Base-by-base conservation (phyloP, 768 basidiomycete species). In the Boletus huronensis region DNA sequence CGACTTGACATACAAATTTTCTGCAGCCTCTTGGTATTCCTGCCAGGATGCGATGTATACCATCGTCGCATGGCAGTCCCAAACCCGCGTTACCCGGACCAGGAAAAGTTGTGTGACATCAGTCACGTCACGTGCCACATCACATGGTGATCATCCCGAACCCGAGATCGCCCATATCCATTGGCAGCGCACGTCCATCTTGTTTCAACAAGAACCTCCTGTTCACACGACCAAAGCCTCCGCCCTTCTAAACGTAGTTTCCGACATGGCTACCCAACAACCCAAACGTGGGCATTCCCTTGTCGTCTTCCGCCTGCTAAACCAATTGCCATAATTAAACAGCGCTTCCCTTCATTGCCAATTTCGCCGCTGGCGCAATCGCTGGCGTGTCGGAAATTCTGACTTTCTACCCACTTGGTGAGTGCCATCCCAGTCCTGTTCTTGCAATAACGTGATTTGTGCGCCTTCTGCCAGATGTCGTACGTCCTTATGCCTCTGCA, bases 311-410 rank as follows among this genome's bases (percentile, higher is more conserved):
- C 39, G 23, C 43, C 13, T 55, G 26, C 28, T 50, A 13, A 59
- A 34, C 23, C 52, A 53, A 49, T 59, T 41, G 10, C 41, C 11
- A 57, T 42, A 52, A 50, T 53, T 46, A 14, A 54, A 48, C 38
- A 93, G 91, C 90, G 28, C 78, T 93, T 44, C 91, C 91, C 1
- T 93, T 93, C 74, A 66, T 81, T 52, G 90, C 93, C 58, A 97
- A 91, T 65, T 98, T 99, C 67, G 81, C 87, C 1, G 94, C 96
- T 0, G 97, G 97, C 43, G 97, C 96, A 5, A 94, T 98, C 63
- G 97, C 97, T 58, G 96, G 96, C 53, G 83, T 91, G 58, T 87
- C 88, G 5, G 85, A 88, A 67, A 88, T 89, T 58, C 72, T 89
- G 55, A 89, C 89, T 5, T 91, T 94, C 68, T 95, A 93, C 62